Evolutionary conservation across 768 basidiomycete genomes (phyloP).

Genomic region (Psilocybe sp.): DNA sequence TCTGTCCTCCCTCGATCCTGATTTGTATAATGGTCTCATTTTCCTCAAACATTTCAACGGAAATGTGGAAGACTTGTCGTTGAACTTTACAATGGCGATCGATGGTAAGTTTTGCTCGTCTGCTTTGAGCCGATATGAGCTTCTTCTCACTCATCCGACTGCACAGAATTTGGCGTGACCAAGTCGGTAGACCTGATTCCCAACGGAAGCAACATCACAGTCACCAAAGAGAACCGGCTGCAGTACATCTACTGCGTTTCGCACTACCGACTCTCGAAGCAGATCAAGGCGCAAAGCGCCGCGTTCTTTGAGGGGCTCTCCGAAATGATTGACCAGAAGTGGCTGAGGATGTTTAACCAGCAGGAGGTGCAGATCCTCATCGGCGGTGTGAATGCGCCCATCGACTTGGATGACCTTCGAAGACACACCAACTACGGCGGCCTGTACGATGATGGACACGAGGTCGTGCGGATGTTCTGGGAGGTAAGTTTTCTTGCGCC

Average conservation of each 20-base stretch:
- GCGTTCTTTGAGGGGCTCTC: conserved; percentile 91
- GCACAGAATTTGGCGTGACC: conserved; percentile 16
- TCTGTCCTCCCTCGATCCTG: conserved; percentile 85
- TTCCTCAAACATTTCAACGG: conserved; percentile 91
- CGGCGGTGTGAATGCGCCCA: conserved; percentile 82
- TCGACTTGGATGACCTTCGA: conserved; percentile 81
- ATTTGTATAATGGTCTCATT: conserved; percentile 88
- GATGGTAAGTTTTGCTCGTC: conserved; percentile 56
- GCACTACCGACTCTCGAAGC: conserved; percentile 83
- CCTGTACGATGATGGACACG: conserved; percentile 64
- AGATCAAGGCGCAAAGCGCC: conserved; percentile 81
- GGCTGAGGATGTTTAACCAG: conserved; percentile 98
- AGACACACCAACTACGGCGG: conserved; percentile 82
- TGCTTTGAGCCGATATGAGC: background rate
- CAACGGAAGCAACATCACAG: conserved; percentile 20
- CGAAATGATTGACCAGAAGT: conserved; percentile 89
- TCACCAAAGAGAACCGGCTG: conserved; percentile 83
- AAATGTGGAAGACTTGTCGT: conserved; percentile 80
- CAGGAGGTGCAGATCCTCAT: conserved; percentile 91
- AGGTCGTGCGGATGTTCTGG: conserved; percentile 83
- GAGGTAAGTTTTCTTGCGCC: conserved; percentile 44
- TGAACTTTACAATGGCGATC: conserved; percentile 85
- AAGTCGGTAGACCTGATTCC: conserved; percentile 16
- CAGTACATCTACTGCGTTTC: conserved; percentile 89
- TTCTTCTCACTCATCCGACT: background rate